These are phyloP conservation scores for Fusarium verrucosum DNA, from an alignment of 2,329 filamentous ascomycete genomes.

Conservation along the genomic window DNA sequence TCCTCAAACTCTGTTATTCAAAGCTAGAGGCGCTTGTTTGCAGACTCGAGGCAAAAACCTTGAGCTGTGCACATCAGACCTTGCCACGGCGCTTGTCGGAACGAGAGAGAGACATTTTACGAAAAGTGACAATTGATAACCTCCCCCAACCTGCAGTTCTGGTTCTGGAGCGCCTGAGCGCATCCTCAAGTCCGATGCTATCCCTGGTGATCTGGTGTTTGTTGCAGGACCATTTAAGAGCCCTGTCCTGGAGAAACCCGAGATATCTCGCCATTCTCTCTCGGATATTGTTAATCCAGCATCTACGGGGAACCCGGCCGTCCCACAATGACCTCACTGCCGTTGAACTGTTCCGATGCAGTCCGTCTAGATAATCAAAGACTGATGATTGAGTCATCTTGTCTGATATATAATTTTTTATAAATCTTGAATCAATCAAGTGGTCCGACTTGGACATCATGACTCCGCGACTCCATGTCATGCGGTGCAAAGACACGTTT, in stretches of 20 bases:
- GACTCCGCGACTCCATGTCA: neutral
- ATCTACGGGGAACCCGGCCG: conserved; percentile 22
- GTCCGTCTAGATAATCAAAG: conserved; percentile 10
- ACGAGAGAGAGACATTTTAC: conserved; percentile 23
- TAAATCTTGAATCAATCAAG: neutral
- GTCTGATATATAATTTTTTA: neutral
- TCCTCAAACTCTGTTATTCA: neutral
- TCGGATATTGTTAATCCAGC: conserved; percentile 34
- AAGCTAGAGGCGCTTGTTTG: neutral
- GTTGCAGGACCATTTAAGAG: conserved; percentile 1
- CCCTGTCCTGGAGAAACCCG: conserved; percentile 12
- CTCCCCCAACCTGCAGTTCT: neutral
- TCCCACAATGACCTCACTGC: conserved; percentile 36
- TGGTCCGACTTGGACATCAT: neutral
- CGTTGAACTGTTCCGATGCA: conserved; percentile 13
- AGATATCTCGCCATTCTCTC: conserved; percentile 41
- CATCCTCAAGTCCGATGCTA: conserved; percentile 1
- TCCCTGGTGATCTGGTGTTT: conserved; percentile 9
- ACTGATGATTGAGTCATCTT: neutral
- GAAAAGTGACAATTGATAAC: neutral
- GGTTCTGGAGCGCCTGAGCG: conserved; percentile 1
- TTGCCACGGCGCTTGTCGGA: conserved; percentile 8
- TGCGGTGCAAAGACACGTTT: neutral
- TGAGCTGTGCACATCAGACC: neutral
- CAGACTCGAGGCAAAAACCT: conserved; percentile 1